Evolutionary conservation across 2,329 filamentous ascomycete genomes (phyloP).

Genomic region (Eurotiales sp.): DNA sequence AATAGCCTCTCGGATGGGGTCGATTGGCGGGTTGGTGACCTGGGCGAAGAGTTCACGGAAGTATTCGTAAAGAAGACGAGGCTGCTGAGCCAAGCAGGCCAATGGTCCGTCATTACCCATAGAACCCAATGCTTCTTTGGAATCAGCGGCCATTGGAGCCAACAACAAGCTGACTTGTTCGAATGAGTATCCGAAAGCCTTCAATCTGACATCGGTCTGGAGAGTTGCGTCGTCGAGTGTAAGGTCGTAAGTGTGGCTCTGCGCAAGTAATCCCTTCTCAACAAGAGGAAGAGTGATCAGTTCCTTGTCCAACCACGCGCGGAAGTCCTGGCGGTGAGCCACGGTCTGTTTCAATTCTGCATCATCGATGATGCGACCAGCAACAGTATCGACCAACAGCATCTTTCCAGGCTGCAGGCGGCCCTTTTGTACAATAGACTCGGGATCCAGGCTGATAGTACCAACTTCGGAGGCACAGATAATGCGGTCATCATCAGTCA

Average conservation of each 20-base stretch:
- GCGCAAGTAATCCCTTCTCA: constrained; percentile 56
- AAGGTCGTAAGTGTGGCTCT: constrained; percentile 59
- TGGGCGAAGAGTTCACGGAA: constrained; percentile 97
- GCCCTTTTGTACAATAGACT: constrained; percentile 86
- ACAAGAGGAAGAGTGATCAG: constrained; percentile 77
- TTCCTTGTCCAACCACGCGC: constrained; percentile 80
- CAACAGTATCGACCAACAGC: constrained; percentile 88
- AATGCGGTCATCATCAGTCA: constrained; percentile 94
- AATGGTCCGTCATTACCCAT: constrained; percentile 97
- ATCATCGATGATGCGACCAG: constrained; percentile 91
- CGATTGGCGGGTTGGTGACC: constrained; percentile 96
- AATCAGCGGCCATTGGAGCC: constrained; percentile 93
- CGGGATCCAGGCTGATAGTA: constrained; percentile 85
- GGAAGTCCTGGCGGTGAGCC: constrained; percentile 81
- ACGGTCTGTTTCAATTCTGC: constrained; percentile 86
- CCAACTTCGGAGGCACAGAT: constrained; percentile 96
- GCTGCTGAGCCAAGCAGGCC: constrained; percentile 84
- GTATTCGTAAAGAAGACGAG: constrained; percentile 88
- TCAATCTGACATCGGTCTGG: constrained; percentile 78
- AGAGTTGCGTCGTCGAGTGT: constrained; percentile 66
- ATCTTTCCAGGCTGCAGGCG: constrained; percentile 92
- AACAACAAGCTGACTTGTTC: constrained; percentile 91
- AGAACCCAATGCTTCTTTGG: constrained; percentile 92
- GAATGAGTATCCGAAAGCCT: constrained; percentile 89
- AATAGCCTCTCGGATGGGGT: constrained; percentile 93